Evolutionary conservation across 495 filamentous ascomycete species (phyloP).

Genomic region (Trichoderma parareesei): DNA sequence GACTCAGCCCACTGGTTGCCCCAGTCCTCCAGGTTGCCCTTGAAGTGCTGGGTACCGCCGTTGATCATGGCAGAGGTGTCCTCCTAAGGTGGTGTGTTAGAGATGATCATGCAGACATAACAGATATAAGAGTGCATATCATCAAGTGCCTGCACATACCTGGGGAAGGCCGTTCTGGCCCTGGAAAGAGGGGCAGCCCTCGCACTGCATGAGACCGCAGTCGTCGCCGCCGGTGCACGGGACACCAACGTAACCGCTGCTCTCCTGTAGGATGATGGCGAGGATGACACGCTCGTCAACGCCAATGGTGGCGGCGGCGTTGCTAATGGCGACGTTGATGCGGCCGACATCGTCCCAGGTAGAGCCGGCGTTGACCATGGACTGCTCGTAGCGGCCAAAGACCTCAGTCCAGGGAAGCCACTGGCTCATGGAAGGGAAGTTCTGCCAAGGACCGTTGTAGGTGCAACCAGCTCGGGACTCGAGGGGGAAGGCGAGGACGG

Average conservation of each 20-base stretch:
- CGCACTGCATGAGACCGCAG: constrained; percentile 31
- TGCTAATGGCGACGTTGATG: constrained; percentile 26
- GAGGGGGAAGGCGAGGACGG: neutral
- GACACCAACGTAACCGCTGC: constrained; percentile 32
- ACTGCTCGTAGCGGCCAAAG: constrained; percentile 29
- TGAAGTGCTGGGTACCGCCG: constrained; percentile 30
- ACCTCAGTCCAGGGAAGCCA: constrained; percentile 32
- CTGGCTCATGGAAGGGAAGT: constrained; percentile 26
- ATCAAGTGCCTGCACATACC: constrained; percentile 16
- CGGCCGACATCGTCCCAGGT: constrained; percentile 27
- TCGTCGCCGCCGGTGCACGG: constrained; percentile 25
- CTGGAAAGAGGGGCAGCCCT: constrained; percentile 23
- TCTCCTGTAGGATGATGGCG: constrained; percentile 38
- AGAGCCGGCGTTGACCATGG: constrained; percentile 27
- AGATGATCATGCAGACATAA: neutral
- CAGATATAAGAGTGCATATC: neutral
- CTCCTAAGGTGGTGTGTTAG: constrained; percentile 16
- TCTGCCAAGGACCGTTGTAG: constrained; percentile 27
- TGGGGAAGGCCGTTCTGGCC: constrained; percentile 28
- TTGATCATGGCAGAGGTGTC: constrained; percentile 31
- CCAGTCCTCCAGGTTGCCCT: constrained; percentile 25
- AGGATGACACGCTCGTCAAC: constrained; percentile 38
- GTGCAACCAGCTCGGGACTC: neutral
- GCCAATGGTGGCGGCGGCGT: constrained; percentile 23
- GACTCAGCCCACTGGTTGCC: constrained; percentile 23